phyloP scores from a whole-genome alignment of 352 stramenopile species.

The Phytopythium kandeliae region DNA sequence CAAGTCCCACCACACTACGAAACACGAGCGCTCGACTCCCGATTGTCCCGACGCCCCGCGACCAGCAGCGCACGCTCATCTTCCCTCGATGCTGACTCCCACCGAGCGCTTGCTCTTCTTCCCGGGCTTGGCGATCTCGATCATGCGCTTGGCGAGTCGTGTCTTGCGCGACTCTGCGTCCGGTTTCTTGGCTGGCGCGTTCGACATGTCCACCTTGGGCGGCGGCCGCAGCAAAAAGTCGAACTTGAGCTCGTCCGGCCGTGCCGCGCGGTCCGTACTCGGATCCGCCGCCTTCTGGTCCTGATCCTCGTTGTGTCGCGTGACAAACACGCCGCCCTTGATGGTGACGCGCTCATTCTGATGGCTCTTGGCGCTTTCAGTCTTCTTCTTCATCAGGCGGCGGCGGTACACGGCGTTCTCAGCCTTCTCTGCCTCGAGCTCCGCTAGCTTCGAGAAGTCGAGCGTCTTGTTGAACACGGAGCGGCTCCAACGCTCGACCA shows the following conservation, averaged over 20 bases:
- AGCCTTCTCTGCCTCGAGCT: conserved; percentile 82
- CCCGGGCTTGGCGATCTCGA: conserved; percentile 73
- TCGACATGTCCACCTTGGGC: conserved; percentile 71
- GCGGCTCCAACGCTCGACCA: conserved; percentile 85
- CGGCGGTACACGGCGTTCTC: conserved; percentile 72
- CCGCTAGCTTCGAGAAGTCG: conserved; percentile 81
- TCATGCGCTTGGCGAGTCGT: conserved; percentile 83
- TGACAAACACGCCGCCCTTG: conserved; percentile 49
- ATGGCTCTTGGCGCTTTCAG: conserved; percentile 12
- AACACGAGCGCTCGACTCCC: background rate
- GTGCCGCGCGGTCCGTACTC: conserved; percentile 54
- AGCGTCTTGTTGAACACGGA: conserved; percentile 87
- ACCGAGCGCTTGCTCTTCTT: conserved; percentile 74
- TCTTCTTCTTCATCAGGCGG: conserved; percentile 44
- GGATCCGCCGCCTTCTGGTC: conserved; percentile 25
- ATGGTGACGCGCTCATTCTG: conserved; percentile 23
- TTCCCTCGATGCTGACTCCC: conserved; percentile 75
- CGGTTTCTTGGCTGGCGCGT: conserved; percentile 49
- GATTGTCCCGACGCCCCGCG: background rate
- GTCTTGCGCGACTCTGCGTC: conserved; percentile 76
- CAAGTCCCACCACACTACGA: conserved; percentile 1
- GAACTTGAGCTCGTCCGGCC: conserved; percentile 72
- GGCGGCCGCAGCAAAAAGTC: conserved; percentile 82
- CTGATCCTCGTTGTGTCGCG: conserved; percentile 14
- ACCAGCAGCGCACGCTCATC: conserved; percentile 27